These are phyloP conservation scores for Lagenidium giganteum DNA, from an alignment of 352 stramenopile species.

Conservation along the genomic window DNA sequence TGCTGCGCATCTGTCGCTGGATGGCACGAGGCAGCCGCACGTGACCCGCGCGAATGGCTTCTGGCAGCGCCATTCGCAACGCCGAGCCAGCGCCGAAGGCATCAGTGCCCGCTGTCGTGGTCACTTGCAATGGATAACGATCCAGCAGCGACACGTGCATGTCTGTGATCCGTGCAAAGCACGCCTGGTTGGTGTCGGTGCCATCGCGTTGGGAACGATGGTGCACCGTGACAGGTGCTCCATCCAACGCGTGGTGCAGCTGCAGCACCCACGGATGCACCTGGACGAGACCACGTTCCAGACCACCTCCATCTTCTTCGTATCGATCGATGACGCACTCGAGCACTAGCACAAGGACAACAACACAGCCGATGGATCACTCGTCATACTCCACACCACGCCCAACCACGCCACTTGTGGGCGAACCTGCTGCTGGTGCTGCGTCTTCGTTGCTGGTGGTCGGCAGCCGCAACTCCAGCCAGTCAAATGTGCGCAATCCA, in stretches of 20 bases:
- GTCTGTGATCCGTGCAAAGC: no score
- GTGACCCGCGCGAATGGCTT: conserved; percentile 31
- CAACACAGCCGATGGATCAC: no score
- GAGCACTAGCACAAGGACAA: conserved; percentile 16
- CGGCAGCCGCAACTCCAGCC: conserved; percentile 17
- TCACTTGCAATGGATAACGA: no score
- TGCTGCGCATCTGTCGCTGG: conserved; percentile 27
- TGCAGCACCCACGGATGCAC: conserved; percentile 51
- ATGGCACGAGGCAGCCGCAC: conserved; percentile 27
- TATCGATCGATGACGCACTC: conserved; percentile 31
- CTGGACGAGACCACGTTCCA: conserved; percentile 26
- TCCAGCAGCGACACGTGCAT: no score
- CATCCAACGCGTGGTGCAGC: conserved; percentile 12
- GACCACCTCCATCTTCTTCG: conserved; percentile 5
- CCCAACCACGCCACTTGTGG: no score
- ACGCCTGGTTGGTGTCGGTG: conserved; percentile 17
- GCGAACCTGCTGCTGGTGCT: no score
- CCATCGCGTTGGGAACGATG: conserved; percentile 1
- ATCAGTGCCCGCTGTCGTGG: not conserved
- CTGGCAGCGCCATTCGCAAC: conserved; percentile 16
- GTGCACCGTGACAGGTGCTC: not conserved
- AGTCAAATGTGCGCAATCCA: conserved; percentile 1
- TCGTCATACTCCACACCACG: no score
- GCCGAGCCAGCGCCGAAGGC: not conserved
- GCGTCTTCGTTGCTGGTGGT: conserved; percentile 1